Base-by-base conservation (phyloP, 108 stramenopile genomes). In the Cyclotella atomus region DNA sequence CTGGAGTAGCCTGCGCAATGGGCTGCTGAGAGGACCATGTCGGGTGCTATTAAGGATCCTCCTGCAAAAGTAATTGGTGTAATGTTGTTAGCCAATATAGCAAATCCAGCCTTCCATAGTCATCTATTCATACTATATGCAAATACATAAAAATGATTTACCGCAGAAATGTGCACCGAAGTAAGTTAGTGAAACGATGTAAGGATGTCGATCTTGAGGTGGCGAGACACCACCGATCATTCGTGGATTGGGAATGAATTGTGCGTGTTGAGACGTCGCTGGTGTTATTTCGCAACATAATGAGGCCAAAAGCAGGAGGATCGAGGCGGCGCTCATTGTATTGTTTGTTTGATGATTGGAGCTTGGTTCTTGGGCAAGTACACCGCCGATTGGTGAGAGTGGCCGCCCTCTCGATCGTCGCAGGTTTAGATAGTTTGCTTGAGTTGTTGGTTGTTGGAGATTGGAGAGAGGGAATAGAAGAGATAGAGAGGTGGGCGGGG, bases 11-110 rank as follows among this genome's bases (percentile, higher is more conserved):
- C 69, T 1, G 68, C 61, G 68, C 91, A 92, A 76, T 92, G 91
- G 0, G 87, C 83, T 21, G 91, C 91, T 9, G 87, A 87, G 43
- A 92, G 38, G 12, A 92, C 81, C 14, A 89, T 73, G 64, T 92
- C 91, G 5, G 82, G 81, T 2, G 91, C 88, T 20, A 92, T 71
- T 1, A 76, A 46, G 0, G 68, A 56, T 41, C 55, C 68, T 16
- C 38, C 38, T 41, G 12, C 12, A 41, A 9, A 12, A 41, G 38
- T 7, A 41, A 41, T 41, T 41, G 7, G 38, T 41, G 12, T 7
- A 12, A 9, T 41, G 7, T 12, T 9, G 38, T 9, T 41, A 12
- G 9, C 12, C 12, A 41, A 41, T 41, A n/a, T n/a, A n/a, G n/a
- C n/a, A 41, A 41, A 41, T 41, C 38, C 7, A 9, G 38, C 9